phyloP scores from a whole-genome alignment of 805 yeast species.

The Candida ulmi region DNA sequence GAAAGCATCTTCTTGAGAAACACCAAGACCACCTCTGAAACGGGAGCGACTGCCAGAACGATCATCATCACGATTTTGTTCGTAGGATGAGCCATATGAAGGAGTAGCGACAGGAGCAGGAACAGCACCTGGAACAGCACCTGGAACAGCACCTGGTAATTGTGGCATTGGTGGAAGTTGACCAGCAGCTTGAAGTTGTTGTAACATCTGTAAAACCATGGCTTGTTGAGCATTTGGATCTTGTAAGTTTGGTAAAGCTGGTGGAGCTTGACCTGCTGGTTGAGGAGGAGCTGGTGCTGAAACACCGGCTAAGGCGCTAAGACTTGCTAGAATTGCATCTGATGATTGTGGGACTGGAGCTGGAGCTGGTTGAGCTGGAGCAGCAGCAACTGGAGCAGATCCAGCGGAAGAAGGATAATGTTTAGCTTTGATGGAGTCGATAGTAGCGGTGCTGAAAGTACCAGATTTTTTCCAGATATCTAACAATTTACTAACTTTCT shows the following conservation, averaged over 20 bases:
- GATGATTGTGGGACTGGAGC: conserved; percentile 35
- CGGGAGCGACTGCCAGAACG: conserved; percentile 6
- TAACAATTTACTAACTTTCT: conserved; percentile 75
- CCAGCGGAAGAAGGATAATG: conserved; percentile 37
- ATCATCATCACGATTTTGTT: not conserved
- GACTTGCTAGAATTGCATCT: conserved; percentile 55
- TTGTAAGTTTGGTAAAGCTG: conserved; percentile 12
- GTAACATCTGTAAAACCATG: conserved; percentile 35
- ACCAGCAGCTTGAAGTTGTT: conserved; percentile 25
- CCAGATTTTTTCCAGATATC: conserved; percentile 90
- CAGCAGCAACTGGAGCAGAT: conserved; percentile 31
- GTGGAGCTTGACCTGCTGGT: not conserved
- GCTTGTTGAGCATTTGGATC: conserved; percentile 32
- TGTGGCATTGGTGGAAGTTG: conserved; percentile 21
- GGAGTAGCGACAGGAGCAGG: too few relatives aligned
- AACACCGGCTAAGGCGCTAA: conserved; percentile 8
- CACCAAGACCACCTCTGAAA: conserved; percentile 7
- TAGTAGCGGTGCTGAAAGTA: conserved; percentile 57
- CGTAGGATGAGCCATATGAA: too few relatives aligned
- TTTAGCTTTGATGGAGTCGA: conserved; percentile 51
- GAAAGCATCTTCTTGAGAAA: conserved; percentile 23
- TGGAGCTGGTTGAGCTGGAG: conserved; percentile 20
- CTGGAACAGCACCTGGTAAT: too few relatives aligned
- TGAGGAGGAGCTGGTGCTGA: conserved; percentile 4
- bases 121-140: too few relatives aligned